phyloP scores from a whole-genome alignment of 2,329 filamentous ascomycete genomes.

The Ceratocystis destructans region DNA sequence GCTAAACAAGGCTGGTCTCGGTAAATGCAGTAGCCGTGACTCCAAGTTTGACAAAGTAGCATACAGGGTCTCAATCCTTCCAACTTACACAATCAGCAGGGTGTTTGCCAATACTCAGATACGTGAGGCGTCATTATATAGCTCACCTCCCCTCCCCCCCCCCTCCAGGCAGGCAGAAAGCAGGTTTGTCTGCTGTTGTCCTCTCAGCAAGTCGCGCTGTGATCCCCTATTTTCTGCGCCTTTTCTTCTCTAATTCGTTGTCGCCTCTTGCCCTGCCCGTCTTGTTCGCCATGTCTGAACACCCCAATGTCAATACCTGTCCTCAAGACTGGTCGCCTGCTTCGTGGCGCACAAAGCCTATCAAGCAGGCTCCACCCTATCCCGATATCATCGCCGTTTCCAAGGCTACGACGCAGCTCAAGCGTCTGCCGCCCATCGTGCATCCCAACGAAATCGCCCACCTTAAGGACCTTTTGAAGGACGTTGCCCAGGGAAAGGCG shows the following conservation, averaged over 20 bases:
- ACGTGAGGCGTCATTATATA: neutral
- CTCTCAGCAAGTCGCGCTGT: no score
- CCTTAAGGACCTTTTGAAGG: constrained; percentile 62
- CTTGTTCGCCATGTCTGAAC: neutral
- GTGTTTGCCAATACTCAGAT: neutral
- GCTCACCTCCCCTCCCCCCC: neutral
- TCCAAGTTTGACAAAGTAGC: neutral
- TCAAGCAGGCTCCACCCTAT: constrained; percentile 63
- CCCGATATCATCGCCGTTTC: constrained; percentile 46
- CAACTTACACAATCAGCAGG: neutral
- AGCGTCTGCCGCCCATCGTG: constrained; percentile 60
- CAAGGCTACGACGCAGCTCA: constrained; percentile 49
- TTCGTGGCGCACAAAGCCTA: constrained; percentile 65
- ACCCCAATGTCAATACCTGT: neutral
- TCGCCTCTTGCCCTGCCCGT: neutral
- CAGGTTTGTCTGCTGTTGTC: neutral
- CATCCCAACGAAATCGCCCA: constrained; percentile 67
- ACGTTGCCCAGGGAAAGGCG: constrained; percentile 79
- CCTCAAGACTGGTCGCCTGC: constrained; percentile 39
- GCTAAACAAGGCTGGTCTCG: neutral
- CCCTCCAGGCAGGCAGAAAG: neutral
- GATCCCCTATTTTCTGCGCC: neutral
- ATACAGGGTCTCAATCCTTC: neutral
- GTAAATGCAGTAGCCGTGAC: neutral
- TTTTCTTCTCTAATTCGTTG: neutral